Base-by-base conservation (phyloP, 75 land plant species). In the Pinus taeda region DNA sequence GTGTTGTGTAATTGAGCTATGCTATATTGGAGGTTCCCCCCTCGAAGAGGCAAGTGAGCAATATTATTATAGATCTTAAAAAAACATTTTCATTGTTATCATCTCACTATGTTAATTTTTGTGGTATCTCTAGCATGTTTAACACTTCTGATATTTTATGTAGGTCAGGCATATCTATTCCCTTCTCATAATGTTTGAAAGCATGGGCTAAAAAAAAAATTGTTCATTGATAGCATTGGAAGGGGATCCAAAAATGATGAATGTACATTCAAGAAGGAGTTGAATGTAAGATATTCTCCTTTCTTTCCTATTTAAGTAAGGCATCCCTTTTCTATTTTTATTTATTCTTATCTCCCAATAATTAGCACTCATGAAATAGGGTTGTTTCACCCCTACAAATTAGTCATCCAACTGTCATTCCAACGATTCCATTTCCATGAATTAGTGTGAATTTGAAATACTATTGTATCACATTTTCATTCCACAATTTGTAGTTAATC, bases 191-290 rank as follows among this genome's bases (percentile, higher is more conserved):
- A 83, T 77, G 37, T 81, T 11, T 59, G 83, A 21, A 75, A 79
- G 33, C 87, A 88, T 79, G 96, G 98, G 2, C 81, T 93, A 15
- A 83, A 86, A 4, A 75, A 84, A 65, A 81, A 89, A 21, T 80
- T 95, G 33, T 88, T 95, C 76, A 78, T 95, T 29, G 94, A 93
- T 75, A 84, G 85, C 64, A 80, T 95, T 39, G 71, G 33, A 39
- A 15, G 45, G 15, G 49, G 39, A 39, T 39, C 71, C 20, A 14
- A 18, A 33, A 89, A 86, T 20, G 92, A 93, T 30, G 86, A 85
- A 20, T 20, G 7, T 0, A 81, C 79, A 3, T 93, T 93, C 76
- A 77, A 74, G 1, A 24, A 69, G 26, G 86, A 95, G 79, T 85
- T 91, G 42, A 78, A 79, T 80, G 93, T 93, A 83, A 60, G 85